These are phyloP conservation scores for Physaria fendleri DNA, from an alignment of 345 rosid species.

Conservation along the genomic window DNA sequence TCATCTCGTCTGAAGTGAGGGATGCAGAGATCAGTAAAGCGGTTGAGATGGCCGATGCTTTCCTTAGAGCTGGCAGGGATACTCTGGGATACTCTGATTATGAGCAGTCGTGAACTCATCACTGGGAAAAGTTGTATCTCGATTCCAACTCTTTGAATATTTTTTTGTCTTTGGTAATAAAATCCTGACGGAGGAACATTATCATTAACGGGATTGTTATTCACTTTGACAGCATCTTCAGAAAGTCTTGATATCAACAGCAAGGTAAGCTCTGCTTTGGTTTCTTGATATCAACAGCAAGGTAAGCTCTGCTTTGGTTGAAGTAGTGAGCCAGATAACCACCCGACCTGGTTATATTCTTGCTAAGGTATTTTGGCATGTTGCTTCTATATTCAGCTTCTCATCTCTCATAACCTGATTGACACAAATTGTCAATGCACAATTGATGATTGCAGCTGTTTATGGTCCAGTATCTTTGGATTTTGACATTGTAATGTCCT, in stretches of 20 bases:
- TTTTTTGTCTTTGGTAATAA: background rate
- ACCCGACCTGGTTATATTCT: constrained; percentile 91
- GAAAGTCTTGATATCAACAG: constrained; percentile 93
- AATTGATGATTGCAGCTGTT: too few species aligned
- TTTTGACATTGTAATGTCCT: too few species aligned
- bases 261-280: too few species aligned
- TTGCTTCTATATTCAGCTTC: constrained; percentile 12
- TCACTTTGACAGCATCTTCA: constrained; percentile 54
- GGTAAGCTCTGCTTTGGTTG: constrained; percentile 97
- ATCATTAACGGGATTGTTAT: constrained; percentile 11
- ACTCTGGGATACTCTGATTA: constrained; percentile 79
- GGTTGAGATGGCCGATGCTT: constrained; percentile 67
- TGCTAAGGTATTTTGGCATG: constrained; percentile 61
- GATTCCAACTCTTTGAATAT: background rate
- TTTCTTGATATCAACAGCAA: too few species aligned
- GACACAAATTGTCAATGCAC: too few species aligned
- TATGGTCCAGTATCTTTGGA: background rate
- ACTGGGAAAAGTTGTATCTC: constrained; percentile 64
- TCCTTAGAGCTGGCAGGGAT: constrained; percentile 54
- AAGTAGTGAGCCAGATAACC: constrained; percentile 67
- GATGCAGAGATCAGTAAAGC: constrained; percentile 69
- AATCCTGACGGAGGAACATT: background rate
- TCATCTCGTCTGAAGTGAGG: constrained; percentile 59
- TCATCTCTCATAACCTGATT: background rate
- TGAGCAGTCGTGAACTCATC: constrained; percentile 92